Base-by-base conservation (phyloP, 139 green algal genomes). In the Chlorella sp. region DNA sequence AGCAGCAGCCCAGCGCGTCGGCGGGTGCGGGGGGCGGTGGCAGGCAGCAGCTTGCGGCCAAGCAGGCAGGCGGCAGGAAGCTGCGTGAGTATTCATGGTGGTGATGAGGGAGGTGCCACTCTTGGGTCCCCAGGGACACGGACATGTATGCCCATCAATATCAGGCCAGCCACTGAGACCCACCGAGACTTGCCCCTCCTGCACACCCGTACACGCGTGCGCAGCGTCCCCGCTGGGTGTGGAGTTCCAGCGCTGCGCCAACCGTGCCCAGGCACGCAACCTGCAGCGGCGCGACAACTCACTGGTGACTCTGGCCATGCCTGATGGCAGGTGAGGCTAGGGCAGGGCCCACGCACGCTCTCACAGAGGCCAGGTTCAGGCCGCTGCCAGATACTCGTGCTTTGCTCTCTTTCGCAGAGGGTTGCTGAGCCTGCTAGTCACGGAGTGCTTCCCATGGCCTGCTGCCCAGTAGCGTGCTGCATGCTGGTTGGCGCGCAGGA, bases 171-270 rank as follows among this genome's bases (percentile, higher is more conserved):
- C n/a, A n/a, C n/a, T n/a, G n/a, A n/a, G n/a, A n/a, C n/a, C n/a
- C n/a, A n/a, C n/a, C n/a, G n/a, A n/a, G n/a, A n/a, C n/a, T n/a
- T n/a, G n/a, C n/a, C n/a, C n/a, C n/a, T n/a, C n/a, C n/a, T n/a
- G n/a, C n/a, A n/a, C n/a, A n/a, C n/a, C n/a, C n/a, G n/a, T n/a
- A n/a, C n/a, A n/a, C n/a, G n/a, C n/a, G n/a, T n/a, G n/a, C n/a
- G 64, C 76, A 81, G 76, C 64, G 50, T 67, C 60, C 10, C 35
- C 75, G 3, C 61, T 83, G 55, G 80, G 74, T 3, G 67, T 35
- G 4, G 76, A 86, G 74, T 84, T 81, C 31, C 59, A 82, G 69
- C 75, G 77, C 59, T 87, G 82, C 74, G 77, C 82, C 5, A 62
- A 65, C 1, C 75, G 78, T 0, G 82, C 82, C 0, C 77, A 84